Conservation (phyloP, 192 early-diverging fungal genomes). For the Backusella parvicylindrica region DNA sequence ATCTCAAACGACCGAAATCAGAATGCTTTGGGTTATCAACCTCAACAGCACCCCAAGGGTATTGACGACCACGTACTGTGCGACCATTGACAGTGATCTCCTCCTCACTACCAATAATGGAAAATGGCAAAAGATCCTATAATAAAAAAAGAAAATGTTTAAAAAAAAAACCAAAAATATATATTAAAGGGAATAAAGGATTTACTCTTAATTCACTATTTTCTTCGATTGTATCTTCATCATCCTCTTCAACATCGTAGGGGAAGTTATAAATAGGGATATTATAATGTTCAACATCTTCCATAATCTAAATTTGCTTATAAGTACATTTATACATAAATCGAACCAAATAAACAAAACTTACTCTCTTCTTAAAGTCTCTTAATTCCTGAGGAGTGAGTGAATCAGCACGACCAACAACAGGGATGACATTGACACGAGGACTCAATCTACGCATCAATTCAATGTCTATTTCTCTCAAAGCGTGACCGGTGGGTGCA, state of each 20-base stretch:
- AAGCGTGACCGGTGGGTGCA: slow-evolving; percentile 91
- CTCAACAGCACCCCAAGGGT: slow-evolving; percentile 96
- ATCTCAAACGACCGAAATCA: slow-evolving; percentile 93
- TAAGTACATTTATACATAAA: slow-evolving; percentile 47
- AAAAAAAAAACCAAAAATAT: background rate
- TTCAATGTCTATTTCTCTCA: slow-evolving; percentile 95
- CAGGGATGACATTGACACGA: slow-evolving; percentile 94
- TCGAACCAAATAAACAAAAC: background rate
- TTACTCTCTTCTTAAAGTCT: slow-evolving; percentile 80
- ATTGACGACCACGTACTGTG: slow-evolving; percentile 85
- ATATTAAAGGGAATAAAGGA: background rate
- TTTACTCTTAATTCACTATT: slow-evolving; percentile 84
- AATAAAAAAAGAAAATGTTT: background rate
- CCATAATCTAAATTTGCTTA: slow-evolving; percentile 79
- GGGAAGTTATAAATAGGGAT: slow-evolving; percentile 99
- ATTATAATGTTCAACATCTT: slow-evolving; percentile 91
- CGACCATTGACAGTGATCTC: slow-evolving; percentile 82
- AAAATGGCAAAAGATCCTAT: slow-evolving; percentile 82
- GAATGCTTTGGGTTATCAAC: slow-evolving; percentile 98
- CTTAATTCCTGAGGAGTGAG: slow-evolving; percentile 81
- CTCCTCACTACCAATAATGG: slow-evolving; percentile 93
- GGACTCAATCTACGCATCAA: slow-evolving; percentile 88
- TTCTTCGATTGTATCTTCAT: slow-evolving; percentile 98
- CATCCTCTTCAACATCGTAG: slow-evolving; percentile 90
- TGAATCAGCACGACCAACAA: slow-evolving; percentile 91